Conservation (phyloP, 2,329 filamentous ascomycete genomes). For the Phaeophleospora eucalypticola region DNA sequence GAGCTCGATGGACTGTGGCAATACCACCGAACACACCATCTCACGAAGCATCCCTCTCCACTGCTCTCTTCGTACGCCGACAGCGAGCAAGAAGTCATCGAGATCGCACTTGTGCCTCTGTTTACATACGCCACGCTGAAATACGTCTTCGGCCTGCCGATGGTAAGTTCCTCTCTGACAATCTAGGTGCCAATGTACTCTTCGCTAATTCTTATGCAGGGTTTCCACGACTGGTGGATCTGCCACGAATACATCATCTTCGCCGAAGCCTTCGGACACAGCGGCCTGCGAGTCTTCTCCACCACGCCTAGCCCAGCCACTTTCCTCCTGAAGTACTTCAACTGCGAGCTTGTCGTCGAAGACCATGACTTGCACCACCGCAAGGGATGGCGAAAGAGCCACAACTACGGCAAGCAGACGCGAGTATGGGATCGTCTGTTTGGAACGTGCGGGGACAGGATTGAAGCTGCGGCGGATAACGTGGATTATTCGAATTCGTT, state of each 20-base stretch:
- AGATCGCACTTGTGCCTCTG: constrained; percentile 41
- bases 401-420: constrained; percentile 39
- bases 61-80: constrained; percentile 43
- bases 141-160: constrained; percentile 36
- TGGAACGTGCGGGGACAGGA: constrained; percentile 4
- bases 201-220: too few species aligned
- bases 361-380: constrained; percentile 42
- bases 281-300: constrained; percentile 37
- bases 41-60: constrained; percentile 45
- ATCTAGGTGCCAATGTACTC: too few species aligned
- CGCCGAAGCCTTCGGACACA: constrained; percentile 39
- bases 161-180: constrained; percentile 24
- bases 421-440: constrained; percentile 8
- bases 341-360: constrained; percentile 40
- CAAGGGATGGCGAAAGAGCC: constrained; percentile 37
- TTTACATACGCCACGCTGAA: constrained; percentile 38
- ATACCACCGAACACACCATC: constrained; percentile 42
- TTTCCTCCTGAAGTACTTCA: constrained; percentile 33
- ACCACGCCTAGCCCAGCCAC: constrained; percentile 35
- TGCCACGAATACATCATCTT: constrained; percentile 44
- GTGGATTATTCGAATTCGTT: constrained; percentile 4
- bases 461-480: constrained; percentile 1
- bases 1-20: constrained; percentile 40
- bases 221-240: constrained; percentile 48
- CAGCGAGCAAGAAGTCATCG: constrained; percentile 41